A percentile compares a stretch with the other conserved stretches of the same genome.
Conservation (phyloP, 2,329 filamentous ascomycete genomes). For the Aspergillus pseudoterreus region DNA sequence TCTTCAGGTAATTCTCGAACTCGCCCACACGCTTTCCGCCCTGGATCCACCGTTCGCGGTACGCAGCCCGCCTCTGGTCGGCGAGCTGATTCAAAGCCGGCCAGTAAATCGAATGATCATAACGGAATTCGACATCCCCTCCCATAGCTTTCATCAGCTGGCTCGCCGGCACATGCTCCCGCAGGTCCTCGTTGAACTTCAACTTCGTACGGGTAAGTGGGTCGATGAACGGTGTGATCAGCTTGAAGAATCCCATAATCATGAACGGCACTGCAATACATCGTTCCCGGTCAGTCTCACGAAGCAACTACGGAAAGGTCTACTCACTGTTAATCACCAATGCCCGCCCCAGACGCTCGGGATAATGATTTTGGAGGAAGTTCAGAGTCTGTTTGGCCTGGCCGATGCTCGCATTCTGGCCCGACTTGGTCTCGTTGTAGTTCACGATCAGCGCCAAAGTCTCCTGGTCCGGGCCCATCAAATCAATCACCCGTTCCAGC, state of each 20-base stretch:
- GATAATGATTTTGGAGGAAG: conserved; percentile 94
- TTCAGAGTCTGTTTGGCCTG: conserved; percentile 79
- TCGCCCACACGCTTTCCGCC: conserved; percentile 81
- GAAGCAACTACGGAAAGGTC: conserved; percentile 7
- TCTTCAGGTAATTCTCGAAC: conserved; percentile 80
- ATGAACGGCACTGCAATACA: conserved; percentile 71
- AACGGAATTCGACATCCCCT: conserved; percentile 82
- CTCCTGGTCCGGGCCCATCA: conserved; percentile 85
- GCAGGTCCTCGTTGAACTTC: conserved; percentile 94
- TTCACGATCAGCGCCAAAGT: conserved; percentile 84
- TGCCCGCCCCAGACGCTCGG: conserved; percentile 82
- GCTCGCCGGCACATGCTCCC: conserved; percentile 71
- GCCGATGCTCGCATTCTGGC: conserved; percentile 71
- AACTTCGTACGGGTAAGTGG: conserved; percentile 90
- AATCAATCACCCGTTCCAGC: conserved; percentile 82
- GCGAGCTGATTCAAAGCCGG: conserved; percentile 73
- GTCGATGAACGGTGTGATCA: conserved; percentile 95
- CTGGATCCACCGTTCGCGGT: conserved; percentile 68
- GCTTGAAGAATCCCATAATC: conserved; percentile 90
- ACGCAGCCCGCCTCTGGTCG: conserved; percentile 60
- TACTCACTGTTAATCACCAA: conserved; percentile 79
- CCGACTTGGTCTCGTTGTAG: conserved; percentile 75
- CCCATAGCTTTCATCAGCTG: conserved; percentile 79
- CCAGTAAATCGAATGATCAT: conserved; percentile 88
- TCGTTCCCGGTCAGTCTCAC: background rate